Conservation (phyloP, 305 asterid species). For the Caryopteris hybrid region DNA sequence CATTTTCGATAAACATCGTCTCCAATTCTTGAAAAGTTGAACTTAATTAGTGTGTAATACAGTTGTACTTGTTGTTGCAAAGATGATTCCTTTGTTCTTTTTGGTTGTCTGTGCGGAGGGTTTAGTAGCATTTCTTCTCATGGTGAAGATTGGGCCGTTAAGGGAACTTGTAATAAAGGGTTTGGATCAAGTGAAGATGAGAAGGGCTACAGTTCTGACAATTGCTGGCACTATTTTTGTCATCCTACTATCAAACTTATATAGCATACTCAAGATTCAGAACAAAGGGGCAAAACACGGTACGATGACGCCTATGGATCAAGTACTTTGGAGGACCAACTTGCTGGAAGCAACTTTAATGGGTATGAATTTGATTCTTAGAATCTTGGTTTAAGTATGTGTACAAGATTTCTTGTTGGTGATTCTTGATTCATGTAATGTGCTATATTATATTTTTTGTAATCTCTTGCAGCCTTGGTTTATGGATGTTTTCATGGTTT, state of each 20-base stretch:
- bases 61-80: slow-evolving; percentile 15
- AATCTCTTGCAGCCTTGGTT: background rate
- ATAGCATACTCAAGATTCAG: slow-evolving; percentile 89
- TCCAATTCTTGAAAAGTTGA: slow-evolving; percentile 12
- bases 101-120: slow-evolving; percentile 79
- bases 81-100: slow-evolving; percentile 88
- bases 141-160: slow-evolving; percentile 92
- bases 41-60: slow-evolving; percentile 1
- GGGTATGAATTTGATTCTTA: slow-evolving; percentile 42
- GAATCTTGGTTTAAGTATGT: background rate
- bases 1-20: background rate
- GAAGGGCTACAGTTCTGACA: slow-evolving; percentile 86
- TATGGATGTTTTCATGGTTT: background rate
- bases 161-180: slow-evolving; percentile 84
- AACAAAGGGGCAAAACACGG: slow-evolving; percentile 95
- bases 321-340: slow-evolving; percentile 96
- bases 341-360: slow-evolving; percentile 94
- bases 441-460: background rate
- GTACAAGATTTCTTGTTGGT: background rate
- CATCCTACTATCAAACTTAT: slow-evolving; percentile 64
- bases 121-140: slow-evolving; percentile 65
- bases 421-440: background rate
- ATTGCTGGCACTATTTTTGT: slow-evolving; percentile 81
- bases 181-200: slow-evolving; percentile 85
- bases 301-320: slow-evolving; percentile 99